A percentile compares a stretch with the other conserved stretches of the same genome.
Conservation (phyloP, 2,329 filamentous ascomycete species). For the Verticillium klebahnii region DNA sequence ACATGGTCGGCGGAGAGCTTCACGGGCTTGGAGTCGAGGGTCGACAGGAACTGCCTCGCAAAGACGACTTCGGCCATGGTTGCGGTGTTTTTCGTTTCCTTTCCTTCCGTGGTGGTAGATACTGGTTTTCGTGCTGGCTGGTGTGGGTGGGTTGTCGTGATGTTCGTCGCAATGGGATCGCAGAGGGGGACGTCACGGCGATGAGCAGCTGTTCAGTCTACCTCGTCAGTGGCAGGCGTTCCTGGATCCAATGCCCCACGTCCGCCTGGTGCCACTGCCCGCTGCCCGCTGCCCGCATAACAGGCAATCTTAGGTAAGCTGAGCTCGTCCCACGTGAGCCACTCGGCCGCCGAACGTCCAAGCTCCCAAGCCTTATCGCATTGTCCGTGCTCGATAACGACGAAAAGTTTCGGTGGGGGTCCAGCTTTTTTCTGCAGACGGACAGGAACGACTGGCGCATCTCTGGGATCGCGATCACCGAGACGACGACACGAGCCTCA, state of each 20-base stretch:
- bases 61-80: conserved; percentile 80
- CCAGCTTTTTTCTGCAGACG: conserved; percentile 14
- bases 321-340: neutral
- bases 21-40: conserved; percentile 71
- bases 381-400: conserved; percentile 12
- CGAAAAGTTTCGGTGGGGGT: conserved; percentile 36
- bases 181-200: neutral
- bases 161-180: neutral
- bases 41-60: conserved; percentile 75
- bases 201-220: neutral
- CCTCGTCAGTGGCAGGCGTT: neutral
- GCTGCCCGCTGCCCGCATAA: neutral
- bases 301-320: neutral
- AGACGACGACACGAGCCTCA: neutral
- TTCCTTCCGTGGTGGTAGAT: conserved; percentile 1
- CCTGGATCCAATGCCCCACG: neutral
- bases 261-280: neutral
- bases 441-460: neutral
- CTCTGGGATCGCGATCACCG: neutral
- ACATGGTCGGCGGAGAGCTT: conserved; percentile 89
- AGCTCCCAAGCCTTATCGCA: neutral
- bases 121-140: conserved; percentile 1
- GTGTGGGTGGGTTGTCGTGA: neutral
- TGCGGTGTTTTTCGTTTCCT: conserved; percentile 8
- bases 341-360: neutral